phyloP scores from a whole-genome alignment of 1,284 basidiomycete genomes.

The Sporisorium exsertum region DNA sequence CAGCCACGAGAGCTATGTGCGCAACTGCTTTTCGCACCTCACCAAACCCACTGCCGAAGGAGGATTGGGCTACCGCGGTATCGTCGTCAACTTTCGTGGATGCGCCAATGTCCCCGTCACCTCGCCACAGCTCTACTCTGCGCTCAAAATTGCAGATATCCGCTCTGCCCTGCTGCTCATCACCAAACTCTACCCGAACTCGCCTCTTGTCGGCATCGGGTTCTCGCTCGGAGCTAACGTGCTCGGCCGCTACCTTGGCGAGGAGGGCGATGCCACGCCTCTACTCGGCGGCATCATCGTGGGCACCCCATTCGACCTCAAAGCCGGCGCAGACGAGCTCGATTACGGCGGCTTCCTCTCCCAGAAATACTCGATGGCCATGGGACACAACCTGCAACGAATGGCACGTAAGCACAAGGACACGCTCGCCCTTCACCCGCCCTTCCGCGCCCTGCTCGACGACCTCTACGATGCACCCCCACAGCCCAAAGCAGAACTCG shows the following conservation, averaged over 20 bases:
- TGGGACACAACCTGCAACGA: conserved; percentile 80
- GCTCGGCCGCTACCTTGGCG: conserved; percentile 88
- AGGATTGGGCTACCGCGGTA: conserved; percentile 75
- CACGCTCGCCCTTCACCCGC: conserved; percentile 56
- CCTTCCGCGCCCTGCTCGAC: conserved; percentile 50
- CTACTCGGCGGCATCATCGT: conserved; percentile 78
- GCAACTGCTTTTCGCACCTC: conserved; percentile 60
- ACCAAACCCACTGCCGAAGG: conserved; percentile 54
- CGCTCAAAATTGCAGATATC: conserved; percentile 81
- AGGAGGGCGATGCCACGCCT: conserved; percentile 83
- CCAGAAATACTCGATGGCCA: conserved; percentile 82
- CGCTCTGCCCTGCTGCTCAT: conserved; percentile 84
- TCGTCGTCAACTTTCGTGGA: conserved; percentile 77
- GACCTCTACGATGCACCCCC: conserved; percentile 51
- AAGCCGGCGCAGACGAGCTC: conserved; percentile 72
- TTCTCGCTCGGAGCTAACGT: conserved; percentile 96
- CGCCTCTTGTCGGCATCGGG: conserved; percentile 85
- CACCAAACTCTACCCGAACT: conserved; percentile 79
- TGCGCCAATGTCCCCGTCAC: conserved; percentile 87
- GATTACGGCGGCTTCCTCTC: conserved; percentile 74
- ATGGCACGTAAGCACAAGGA: conserved; percentile 54
- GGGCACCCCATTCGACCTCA: conserved; percentile 83
- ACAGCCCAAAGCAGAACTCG: conserved; percentile 39
- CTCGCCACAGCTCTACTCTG: conserved; percentile 83
- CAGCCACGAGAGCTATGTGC: conserved; percentile 65